Base-by-base conservation (phyloP, 495 filamentous ascomycete genomes). In the Lasiosphaeris hirsuta region DNA sequence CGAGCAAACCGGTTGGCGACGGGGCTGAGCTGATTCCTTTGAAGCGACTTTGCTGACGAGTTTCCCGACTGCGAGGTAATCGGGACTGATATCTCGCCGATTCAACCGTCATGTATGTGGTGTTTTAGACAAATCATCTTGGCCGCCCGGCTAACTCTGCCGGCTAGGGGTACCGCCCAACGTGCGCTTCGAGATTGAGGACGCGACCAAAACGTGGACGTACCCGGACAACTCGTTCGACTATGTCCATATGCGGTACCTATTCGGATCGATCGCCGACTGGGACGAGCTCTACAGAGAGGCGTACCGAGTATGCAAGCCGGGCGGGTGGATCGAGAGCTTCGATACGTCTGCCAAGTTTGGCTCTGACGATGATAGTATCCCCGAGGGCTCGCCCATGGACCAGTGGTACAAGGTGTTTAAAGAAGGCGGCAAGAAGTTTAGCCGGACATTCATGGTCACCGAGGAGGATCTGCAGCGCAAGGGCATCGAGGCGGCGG, bases 81-180 rank as follows among this genome's bases (percentile, higher is more conserved):
- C 44, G 86, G 86, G 13, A 84, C 84, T 9, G 86, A 90, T 61
- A 71, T 89, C 36, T 83, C 78, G 4, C 75, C 80, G 0, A 84
- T 83, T 50, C 81, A 85, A 54, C 77, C 78, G 0, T 52, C 62
- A 40, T 75, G 23, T 30, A 30, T 30, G 23, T 30, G 23, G 23
- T 30, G 23, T 30, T 30, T 5, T 2, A 30, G 23, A 30, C 23
- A 30, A 5, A 30, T 30, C 23, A 30, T 30, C 5, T 30, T 5
- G 2, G 23, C 5, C 23, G 23, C 23, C 5, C 23, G 23, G 5
- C 23, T 30, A 5, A 30, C 23, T 30, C 23, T 30, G 5, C 23
- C 23, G 23, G 23, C 23, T 30, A 30, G 23, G 76, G 72, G 75
- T 76, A 5, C 78, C 78, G 3, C 72, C 75, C 4, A 81, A 81